Percentiles rank a stretch among this genome's conserved stretches.
phyloP scores from a whole-genome alignment of 1,284 basidiomycete species.

The Tylopilus sp. region DNA sequence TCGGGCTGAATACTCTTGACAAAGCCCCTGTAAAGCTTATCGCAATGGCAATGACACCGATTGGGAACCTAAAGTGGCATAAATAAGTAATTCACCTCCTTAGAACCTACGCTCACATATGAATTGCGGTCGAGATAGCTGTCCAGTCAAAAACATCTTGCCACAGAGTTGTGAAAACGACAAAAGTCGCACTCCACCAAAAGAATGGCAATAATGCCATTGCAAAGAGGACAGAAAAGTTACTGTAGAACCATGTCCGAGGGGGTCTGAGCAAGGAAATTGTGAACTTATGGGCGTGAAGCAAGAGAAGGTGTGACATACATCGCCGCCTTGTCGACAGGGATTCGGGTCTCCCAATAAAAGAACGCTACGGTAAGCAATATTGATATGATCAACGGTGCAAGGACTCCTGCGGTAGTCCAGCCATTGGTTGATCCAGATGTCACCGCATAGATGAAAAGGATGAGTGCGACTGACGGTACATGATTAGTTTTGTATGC shows the following conservation, averaged over 20 bases:
- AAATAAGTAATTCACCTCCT: conserved; percentile 5
- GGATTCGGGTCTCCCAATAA: conserved; percentile 50
- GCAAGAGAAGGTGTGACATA: conserved; percentile 22
- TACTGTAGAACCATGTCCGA: conserved; percentile 50
- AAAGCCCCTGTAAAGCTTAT: conserved; percentile 53
- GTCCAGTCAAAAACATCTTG: conserved; percentile 50
- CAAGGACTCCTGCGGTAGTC: conserved; percentile 45
- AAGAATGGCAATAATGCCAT: conserved; percentile 50
- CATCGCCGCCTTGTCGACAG: conserved; percentile 47
- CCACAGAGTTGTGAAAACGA: conserved; percentile 48
- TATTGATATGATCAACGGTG: conserved; percentile 49
- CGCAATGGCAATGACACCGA: conserved; percentile 51
- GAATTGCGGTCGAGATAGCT: conserved; percentile 43
- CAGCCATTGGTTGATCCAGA: conserved; percentile 51
- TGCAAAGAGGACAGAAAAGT: conserved; percentile 53
- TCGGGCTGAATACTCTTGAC: conserved; percentile 50
- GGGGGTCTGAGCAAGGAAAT: conserved; percentile 45
- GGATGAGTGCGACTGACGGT: conserved; percentile 42
- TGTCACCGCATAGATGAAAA: conserved; percentile 56
- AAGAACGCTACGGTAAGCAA: conserved; percentile 50
- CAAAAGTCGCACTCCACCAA: conserved; percentile 49
- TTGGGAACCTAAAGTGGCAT: conserved; percentile 50
- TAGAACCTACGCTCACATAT: conserved; percentile 38
- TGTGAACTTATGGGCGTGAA: conserved; percentile 2
- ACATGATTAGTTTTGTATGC: conserved; percentile 13